Base-by-base conservation (phyloP, 345 rosid genomes). In the Arabidopsis suecica region DNA sequence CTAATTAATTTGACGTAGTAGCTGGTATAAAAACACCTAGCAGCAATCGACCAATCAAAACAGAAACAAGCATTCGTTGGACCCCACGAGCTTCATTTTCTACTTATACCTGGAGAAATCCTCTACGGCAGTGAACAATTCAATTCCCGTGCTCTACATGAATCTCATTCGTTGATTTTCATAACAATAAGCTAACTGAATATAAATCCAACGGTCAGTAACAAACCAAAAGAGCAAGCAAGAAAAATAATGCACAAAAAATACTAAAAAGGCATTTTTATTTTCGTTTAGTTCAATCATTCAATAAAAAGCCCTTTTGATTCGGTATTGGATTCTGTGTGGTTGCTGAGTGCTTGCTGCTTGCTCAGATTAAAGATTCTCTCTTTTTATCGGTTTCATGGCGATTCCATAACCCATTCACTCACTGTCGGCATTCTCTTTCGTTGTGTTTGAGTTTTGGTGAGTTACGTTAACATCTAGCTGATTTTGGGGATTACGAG, bases 281-380 rank as follows among this genome's bases (percentile, higher is more conserved):
- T 45, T 51, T 41, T 20, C 34, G 68, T 67, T 75, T 30, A 16
- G 78, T 66, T 67, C 36, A 50, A 61, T 68, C 79, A 68, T 68
- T 75, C 69, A 51, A 22, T 9, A 38, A 20, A 1, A 51, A 5
- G 42, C n/a, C 48, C 9, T 40, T 75, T 59, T 68, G 7, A 30
- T 75, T 66, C 10, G 71, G 80, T 77, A 63, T 77, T 70, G 75
- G 75, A 47, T 77, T 70, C 71, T 62, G 61, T 37, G 69, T 61
- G 61, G 68, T 53, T 67, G 68, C 58, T 42, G 18, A 54, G 71
- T 73, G 72, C 45, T 66, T 73, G 72, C 45, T 66, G 6, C 4
- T 38, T 60, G 3, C 5, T 34, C 7, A 34, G 49, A 16, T 0
- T 16, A 16, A 76, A 76, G 80, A 69, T 76, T 69, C 75, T 47